Evolutionary conservation across 495 filamentous ascomycete species (phyloP).

Genomic region (Cercophora samala): DNA sequence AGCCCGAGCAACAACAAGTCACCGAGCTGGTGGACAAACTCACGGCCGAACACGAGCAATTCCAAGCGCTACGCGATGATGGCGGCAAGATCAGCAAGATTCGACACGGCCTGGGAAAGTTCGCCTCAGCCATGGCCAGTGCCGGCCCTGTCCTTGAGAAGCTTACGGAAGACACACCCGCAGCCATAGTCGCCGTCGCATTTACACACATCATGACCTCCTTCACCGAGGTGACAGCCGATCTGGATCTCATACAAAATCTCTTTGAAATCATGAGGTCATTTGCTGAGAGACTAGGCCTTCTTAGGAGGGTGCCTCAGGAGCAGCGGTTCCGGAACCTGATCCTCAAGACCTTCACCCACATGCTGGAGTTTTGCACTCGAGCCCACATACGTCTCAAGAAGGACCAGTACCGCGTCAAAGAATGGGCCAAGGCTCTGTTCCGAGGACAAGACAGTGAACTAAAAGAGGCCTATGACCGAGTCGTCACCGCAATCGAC

Average conservation of each 20-base stretch:
- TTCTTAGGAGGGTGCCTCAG: not conserved
- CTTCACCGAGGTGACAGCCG: slow-evolving; percentile 7
- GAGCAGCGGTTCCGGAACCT: slow-evolving; percentile 8
- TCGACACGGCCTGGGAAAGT: slow-evolving; percentile 1
- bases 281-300: slow-evolving; percentile 3
- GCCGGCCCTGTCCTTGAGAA: not conserved
- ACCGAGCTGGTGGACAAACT: slow-evolving; percentile 2
- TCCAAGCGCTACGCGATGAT: slow-evolving; percentile 2
- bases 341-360: slow-evolving; percentile 10
- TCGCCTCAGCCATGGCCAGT: slow-evolving; percentile 3
- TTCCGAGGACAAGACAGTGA: slow-evolving; percentile 3
- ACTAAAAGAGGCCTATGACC: slow-evolving; percentile 6
- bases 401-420: slow-evolving; percentile 10
- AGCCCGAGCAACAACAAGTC: not conserved
- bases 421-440: slow-evolving; percentile 9
- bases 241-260: slow-evolving; percentile 5
- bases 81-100: slow-evolving; percentile 5
- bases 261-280: slow-evolving; percentile 11
- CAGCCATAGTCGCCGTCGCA: slow-evolving; percentile 7
- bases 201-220: slow-evolving; percentile 11
- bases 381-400: not conserved
- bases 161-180: not conserved
- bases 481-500: slow-evolving; percentile 5
- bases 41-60: slow-evolving; percentile 3
- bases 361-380: slow-evolving; percentile 9